Conservation (phyloP, 2,329 filamentous ascomycete species). For the Chaetomium globosum region DNA sequence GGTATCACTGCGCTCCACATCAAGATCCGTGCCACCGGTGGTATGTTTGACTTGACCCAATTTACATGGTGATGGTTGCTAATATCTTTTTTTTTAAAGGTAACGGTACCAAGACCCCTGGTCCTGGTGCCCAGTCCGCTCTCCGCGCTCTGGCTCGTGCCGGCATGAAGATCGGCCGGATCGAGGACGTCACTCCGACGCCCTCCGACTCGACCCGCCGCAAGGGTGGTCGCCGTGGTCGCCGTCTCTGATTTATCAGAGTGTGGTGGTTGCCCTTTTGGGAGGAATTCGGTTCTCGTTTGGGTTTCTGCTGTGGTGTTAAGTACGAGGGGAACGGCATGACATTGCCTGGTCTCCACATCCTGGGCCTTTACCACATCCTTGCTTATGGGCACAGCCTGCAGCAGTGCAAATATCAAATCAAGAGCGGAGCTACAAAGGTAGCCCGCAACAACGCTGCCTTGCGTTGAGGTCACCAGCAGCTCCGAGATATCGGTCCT, state of each 20-base stretch:
- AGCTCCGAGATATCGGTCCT: constrained; percentile 22
- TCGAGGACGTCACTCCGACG: constrained; percentile 99
- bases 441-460: constrained; percentile 34
- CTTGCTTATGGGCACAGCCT: constrained; percentile 47
- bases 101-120: constrained; percentile 99
- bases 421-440: constrained; percentile 34
- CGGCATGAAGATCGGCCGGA: constrained; percentile 99
- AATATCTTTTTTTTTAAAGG: constrained; percentile 46
- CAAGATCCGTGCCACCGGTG: constrained; percentile 99
- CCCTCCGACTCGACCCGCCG: constrained; percentile 98
- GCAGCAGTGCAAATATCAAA: constrained; percentile 38
- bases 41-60: constrained; percentile 54
- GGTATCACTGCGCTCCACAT: constrained; percentile 94
- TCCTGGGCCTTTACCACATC: constrained; percentile 56
- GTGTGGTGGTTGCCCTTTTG: constrained; percentile 38
- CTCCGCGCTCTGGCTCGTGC: constrained; percentile 98
- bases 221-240: constrained; percentile 99
- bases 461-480: constrained; percentile 30
- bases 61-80: constrained; percentile 11
- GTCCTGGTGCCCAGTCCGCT: constrained; percentile 97
- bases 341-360: constrained; percentile 64
- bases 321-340: constrained; percentile 74
- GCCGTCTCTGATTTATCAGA: constrained; percentile 78
- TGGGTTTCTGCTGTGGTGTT: constrained; percentile 63
- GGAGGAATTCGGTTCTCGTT: constrained; percentile 47